A percentile compares a stretch with the other conserved stretches of the same genome.
Conservation (phyloP, 345 rosid species). For the Rhodomyrtus tomentosa region DNA sequence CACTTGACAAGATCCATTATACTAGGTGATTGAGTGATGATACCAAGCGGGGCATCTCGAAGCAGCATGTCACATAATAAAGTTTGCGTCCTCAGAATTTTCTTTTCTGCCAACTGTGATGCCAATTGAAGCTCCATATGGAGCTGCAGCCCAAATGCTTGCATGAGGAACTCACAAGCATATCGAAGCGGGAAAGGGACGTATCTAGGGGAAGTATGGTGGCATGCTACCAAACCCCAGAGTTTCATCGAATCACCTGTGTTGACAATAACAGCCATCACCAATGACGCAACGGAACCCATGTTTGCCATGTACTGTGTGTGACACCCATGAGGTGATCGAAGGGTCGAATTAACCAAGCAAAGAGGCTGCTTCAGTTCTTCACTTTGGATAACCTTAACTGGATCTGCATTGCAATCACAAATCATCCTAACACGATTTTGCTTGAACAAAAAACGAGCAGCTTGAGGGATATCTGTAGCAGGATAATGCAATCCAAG, state of each 20-base stretch:
- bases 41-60: constrained; percentile 55
- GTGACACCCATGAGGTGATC: constrained; percentile 71
- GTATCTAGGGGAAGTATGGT: constrained; percentile 55
- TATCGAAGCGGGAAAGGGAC: constrained; percentile 70
- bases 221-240: constrained; percentile 90
- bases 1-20: constrained; percentile 85
- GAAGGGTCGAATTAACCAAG: constrained; percentile 64
- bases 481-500: constrained; percentile 89
- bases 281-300: constrained; percentile 77
- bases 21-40: constrained; percentile 79
- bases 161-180: constrained; percentile 82
- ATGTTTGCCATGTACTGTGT: constrained; percentile 71
- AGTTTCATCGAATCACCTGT: constrained; percentile 44
- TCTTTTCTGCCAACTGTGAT: constrained; percentile 52
- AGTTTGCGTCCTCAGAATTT: constrained; percentile 54
- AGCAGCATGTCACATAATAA: constrained; percentile 80
- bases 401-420: constrained; percentile 55
- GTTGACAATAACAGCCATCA: constrained; percentile 44
- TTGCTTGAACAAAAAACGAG: constrained; percentile 77
- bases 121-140: constrained; percentile 70
- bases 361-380: constrained; percentile 58
- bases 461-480: constrained; percentile 78
- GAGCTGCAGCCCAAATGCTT: constrained; percentile 73
- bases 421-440: constrained; percentile 72
- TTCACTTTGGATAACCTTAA: constrained; percentile 52